Base-by-base conservation (phyloP, 306 rosid genomes). In the Quercus engelmannii region DNA sequence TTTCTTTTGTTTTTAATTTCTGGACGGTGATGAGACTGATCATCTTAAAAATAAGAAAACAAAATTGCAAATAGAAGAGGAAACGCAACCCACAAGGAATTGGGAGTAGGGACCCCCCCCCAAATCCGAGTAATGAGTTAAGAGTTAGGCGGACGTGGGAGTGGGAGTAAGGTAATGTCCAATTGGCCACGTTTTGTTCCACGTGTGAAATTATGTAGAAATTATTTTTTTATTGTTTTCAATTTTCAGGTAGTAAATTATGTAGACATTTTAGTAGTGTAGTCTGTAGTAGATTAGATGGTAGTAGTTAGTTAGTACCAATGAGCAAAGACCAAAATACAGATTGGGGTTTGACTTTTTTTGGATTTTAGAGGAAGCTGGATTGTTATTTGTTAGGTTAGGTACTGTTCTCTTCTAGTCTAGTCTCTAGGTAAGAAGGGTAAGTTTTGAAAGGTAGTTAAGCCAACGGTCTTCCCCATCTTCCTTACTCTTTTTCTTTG, bases 371-470 rank as follows among this genome's bases (percentile, higher is more conserved):
- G 14, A 31, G 57, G 18, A 54, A 56, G 10, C 43, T 38, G 69
- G 88, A 89, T 31, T 30, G 91, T 26, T 26, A 26, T 25, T 25
- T 2, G 30, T 85, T 83, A 74, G 93, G 91, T 88, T 82, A 55
- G 90, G 89, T 41, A 41, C 46, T 41, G 3, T 8, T 41, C 46
- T 41, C 11, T 8, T 41, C 46, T 41, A 41, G 11, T 38, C 11
- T 38, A 38, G 12, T 41, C 11, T 41, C 46, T 41, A 41, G 46
- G 12, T 88, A 76, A 70, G 82, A 71, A 59, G 85, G 75, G 76
- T 15, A 43, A 76, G 81, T 51, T 78, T 72, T 82, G 93, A 88
- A 88, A 49, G 88, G 84, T 85, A 46, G 93, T 77, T 86, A 41
- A 73, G 31, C 76, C 75, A 76, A 78, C 87, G 77, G 85, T 79